Conservation (phyloP, 257 asterid genomes). For the Linaria vulgaris region DNA sequence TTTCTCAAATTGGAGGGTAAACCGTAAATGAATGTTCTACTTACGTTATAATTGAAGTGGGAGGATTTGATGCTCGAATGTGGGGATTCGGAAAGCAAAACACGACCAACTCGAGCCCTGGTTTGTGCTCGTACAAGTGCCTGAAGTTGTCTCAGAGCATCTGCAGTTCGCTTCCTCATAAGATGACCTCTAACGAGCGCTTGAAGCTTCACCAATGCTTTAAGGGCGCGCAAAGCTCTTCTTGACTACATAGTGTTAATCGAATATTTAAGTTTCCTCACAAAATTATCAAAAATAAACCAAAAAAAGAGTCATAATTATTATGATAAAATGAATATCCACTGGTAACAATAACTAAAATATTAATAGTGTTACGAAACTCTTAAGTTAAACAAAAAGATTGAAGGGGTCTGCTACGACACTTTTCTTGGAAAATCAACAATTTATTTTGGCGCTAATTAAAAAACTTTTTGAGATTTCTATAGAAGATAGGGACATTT, state of each 20-base stretch:
- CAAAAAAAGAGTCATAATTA: too few species aligned
- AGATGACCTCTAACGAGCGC: slow-evolving; percentile 83
- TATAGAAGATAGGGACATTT: neutral
- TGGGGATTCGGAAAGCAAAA: slow-evolving; percentile 50
- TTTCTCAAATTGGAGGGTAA: too few species aligned
- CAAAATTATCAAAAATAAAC: neutral
- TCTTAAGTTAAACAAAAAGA: neutral
- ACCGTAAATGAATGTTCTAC: slow-evolving; percentile 14
- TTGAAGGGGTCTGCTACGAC: too few species aligned
- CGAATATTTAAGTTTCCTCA: neutral
- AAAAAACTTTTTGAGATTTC: too few species aligned
- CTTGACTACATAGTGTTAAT: slow-evolving; percentile 47
- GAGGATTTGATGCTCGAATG: slow-evolving; percentile 51
- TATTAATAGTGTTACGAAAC: too few species aligned
- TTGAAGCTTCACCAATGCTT: slow-evolving; percentile 85
- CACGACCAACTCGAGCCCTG: slow-evolving; percentile 56
- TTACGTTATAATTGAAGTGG: slow-evolving; percentile 47
- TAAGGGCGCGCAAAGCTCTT: slow-evolving; percentile 81
- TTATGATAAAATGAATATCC: too few species aligned
- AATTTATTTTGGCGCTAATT: neutral
- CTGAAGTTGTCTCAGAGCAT: slow-evolving; percentile 48
- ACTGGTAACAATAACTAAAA: too few species aligned
- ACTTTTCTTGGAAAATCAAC: too few species aligned
- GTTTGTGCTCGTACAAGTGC: slow-evolving; percentile 65
- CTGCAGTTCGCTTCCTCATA: slow-evolving; percentile 68